Evolutionary conservation across 1,284 basidiomycete species (phyloP).

Genomic region (Marasmius tenuissimus): DNA sequence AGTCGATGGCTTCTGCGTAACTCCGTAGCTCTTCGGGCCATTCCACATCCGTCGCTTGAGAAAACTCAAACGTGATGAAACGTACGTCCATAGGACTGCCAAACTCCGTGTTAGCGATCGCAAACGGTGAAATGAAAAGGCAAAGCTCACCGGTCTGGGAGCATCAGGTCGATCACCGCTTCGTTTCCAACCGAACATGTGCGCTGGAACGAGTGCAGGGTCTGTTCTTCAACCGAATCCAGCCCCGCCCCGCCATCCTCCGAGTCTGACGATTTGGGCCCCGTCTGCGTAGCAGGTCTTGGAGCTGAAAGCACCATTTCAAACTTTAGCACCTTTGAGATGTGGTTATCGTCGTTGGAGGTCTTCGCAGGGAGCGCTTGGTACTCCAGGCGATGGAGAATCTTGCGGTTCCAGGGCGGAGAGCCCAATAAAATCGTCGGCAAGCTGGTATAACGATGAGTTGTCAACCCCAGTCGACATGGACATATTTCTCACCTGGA

Average conservation of each 20-base stretch:
- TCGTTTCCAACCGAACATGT: conserved; percentile 34
- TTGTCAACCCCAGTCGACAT: conserved; percentile 4
- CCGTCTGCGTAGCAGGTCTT: neutral
- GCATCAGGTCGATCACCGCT: conserved; percentile 45
- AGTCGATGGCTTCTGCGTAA: conserved; percentile 40
- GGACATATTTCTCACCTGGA: conserved; percentile 44
- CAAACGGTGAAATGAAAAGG: neutral
- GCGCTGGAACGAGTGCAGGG: conserved; percentile 10
- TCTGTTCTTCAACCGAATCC: neutral
- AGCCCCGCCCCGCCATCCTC: neutral
- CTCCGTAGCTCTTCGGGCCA: conserved; percentile 43
- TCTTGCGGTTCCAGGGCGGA: conserved; percentile 34
- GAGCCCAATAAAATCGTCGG: conserved; percentile 41
- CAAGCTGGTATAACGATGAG: conserved; percentile 34
- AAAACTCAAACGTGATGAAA: conserved; percentile 40
- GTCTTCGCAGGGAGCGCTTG: conserved; percentile 28
- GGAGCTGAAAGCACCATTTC: conserved; percentile 31
- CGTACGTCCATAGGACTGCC: conserved; percentile 51
- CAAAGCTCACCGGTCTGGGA: conserved; percentile 55
- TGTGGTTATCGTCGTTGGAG: conserved; percentile 7
- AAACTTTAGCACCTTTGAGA: conserved; percentile 30
- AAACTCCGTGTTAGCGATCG: neutral
- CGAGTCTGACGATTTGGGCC: neutral
- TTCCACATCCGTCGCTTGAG: conserved; percentile 23
- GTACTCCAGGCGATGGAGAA: conserved; percentile 60